Evolutionary conservation across 2,329 filamentous ascomycete genomes (phyloP), one percentile per base, ranked within the genome.

Genomic region (Sporothrix humicola): DNA sequence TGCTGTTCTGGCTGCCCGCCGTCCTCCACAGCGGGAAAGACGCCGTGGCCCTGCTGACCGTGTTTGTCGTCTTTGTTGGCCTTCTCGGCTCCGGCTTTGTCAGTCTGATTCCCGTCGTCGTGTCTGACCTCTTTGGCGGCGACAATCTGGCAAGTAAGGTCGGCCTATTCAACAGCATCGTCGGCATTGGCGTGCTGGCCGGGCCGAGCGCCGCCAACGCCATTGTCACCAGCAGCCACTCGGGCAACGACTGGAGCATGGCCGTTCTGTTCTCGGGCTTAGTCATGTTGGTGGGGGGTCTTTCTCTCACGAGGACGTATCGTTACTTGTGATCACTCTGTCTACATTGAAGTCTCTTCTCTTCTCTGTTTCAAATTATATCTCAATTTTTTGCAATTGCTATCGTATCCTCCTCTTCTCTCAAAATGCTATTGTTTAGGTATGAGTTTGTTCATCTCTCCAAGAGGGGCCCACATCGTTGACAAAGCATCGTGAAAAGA

Each of bases 111-210:
- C 65, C 46, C 0, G 65, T 68, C 23, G 65, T 68, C 46, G 9
- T 68, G 2, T 17, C 42, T 4, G 63, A 66, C 10, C 42, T 66
- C 20, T 66, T 66, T 50, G 63, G 63, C 10, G 20, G 42, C n/a
- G 63, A 66, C 44, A 50, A 50, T 4, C 63, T 66, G 1, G 63
- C 63, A 42, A 66, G n/a, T n/a, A n/a, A 66, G 5, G 63, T 66
- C 42, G 63, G 63, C 63, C 44, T 66, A 5, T 66, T 66, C 20
- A 66, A 66, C 44, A 66, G 63, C 44, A 66, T 66, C 15, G 63
- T 50, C 44, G 63, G 63, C 1, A 3, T 66, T 5, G 63, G 63
- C 20, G 63, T 66, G 10, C 10, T 66, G 37, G 63, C 63, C 3
- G 63, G 63, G 42, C 63, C 61, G 7, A 66, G 63, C 26, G 63